These are phyloP conservation scores for Kondoa subrosea DNA, from an alignment of 768 basidiomycete species.

Conservation along the genomic window DNA sequence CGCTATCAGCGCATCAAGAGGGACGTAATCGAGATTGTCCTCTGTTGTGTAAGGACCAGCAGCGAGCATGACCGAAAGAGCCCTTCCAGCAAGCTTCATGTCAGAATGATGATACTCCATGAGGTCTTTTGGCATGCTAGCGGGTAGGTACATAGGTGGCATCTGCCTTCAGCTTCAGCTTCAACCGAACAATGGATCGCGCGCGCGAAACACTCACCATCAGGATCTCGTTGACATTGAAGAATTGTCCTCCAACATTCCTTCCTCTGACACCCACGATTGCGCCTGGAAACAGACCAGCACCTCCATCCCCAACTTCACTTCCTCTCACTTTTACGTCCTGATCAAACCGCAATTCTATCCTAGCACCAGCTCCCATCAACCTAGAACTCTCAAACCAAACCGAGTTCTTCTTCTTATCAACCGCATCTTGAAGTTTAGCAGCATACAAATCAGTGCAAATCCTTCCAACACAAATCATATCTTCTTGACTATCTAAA, in stretches of 20 bases:
- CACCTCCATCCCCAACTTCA: conserved; percentile 46
- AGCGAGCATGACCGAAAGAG: conserved; percentile 53
- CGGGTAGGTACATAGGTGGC: conserved; percentile 41
- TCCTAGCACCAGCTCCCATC: conserved; percentile 47
- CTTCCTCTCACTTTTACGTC: conserved; percentile 50
- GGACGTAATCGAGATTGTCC: conserved; percentile 54
- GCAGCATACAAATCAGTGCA: conserved; percentile 49
- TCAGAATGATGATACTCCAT: conserved; percentile 33
- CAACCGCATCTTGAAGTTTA: conserved; percentile 34
- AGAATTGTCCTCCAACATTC: conserved; percentile 80
- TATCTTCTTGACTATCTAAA: conserved; percentile 36
- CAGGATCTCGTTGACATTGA: conserved; percentile 64
- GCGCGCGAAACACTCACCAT: conserved; percentile 40
- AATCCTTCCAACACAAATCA: conserved; percentile 57
- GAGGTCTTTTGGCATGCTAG: conserved; percentile 34
- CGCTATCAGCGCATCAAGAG: conserved; percentile 49
- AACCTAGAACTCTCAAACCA: conserved; percentile 69
- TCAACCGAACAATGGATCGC: background rate
- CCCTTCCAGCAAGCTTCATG: conserved; percentile 35
- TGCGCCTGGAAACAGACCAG: conserved; percentile 73
- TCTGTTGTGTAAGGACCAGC: conserved; percentile 78
- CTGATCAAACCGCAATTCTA: conserved; percentile 55
- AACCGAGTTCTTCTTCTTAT: conserved; percentile 47
- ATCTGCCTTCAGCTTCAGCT: conserved; percentile 36
- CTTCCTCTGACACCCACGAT: conserved; percentile 69